A percentile compares a stretch with the other conserved stretches of the same genome.
Conservation (phyloP, 208 protist species). For the Leptomonas pyrrhocoris region DNA sequence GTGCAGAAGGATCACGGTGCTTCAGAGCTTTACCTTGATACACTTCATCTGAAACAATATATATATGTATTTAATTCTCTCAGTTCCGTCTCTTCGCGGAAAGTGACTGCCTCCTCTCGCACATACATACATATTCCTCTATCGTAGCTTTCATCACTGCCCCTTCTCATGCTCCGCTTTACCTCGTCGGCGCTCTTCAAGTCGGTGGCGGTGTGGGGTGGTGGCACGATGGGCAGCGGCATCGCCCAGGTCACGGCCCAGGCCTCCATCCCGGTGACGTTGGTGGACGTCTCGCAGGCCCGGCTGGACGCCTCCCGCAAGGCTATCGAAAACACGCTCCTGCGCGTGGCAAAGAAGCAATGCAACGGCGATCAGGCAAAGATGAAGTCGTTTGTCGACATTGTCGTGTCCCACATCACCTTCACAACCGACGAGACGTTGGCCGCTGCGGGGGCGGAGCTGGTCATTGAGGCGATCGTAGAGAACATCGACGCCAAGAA, state of each 20-base stretch:
- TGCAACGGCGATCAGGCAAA: slow-evolving; percentile 45
- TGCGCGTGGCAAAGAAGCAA: slow-evolving; percentile 69
- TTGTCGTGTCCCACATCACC: slow-evolving; percentile 48
- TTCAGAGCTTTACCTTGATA: too few relatives aligned
- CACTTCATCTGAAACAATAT: too few relatives aligned
- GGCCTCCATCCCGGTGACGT: slow-evolving; percentile 52
- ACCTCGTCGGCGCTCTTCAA: slow-evolving; percentile 38
- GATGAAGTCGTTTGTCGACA: slow-evolving; percentile 50
- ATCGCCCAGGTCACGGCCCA: slow-evolving; percentile 69
- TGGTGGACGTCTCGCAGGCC: slow-evolving; percentile 68
- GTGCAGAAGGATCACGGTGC: too few relatives aligned
- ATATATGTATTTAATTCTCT: too few relatives aligned
- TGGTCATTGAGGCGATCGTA: slow-evolving; percentile 71
- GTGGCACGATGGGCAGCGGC: slow-evolving; percentile 77
- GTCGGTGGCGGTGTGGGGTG: slow-evolving; percentile 59
- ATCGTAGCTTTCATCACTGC: too few relatives aligned
- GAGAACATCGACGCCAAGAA: slow-evolving; percentile 75
- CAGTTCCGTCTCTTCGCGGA: too few relatives aligned
- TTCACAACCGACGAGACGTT: slow-evolving; percentile 60
- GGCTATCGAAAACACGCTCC: slow-evolving; percentile 51
- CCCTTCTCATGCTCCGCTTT: slow-evolving; percentile 24
- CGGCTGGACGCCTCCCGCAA: slow-evolving; percentile 51
- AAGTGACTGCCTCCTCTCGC: too few relatives aligned
- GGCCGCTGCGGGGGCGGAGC: slow-evolving; percentile 43
- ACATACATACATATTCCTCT: too few relatives aligned